Evolutionary conservation across 225 moss, liverwort and hornwort species (phyloP).

Genomic region (Lunularia cruciata): DNA sequence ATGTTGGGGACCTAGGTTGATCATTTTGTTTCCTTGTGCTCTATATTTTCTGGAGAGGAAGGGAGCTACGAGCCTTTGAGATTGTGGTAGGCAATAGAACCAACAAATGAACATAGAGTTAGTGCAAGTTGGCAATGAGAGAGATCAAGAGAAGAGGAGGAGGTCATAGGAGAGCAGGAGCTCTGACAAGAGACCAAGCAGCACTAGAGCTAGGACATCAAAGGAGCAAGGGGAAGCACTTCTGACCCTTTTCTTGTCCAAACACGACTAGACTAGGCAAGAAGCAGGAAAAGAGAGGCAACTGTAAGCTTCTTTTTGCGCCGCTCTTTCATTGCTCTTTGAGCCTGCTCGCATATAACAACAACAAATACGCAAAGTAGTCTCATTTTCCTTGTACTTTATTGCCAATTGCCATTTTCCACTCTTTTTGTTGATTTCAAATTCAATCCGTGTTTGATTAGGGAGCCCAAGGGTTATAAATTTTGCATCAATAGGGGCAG

Average conservation of each 20-base stretch:
- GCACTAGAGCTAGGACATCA: no score
- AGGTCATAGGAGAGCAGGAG: background rate
- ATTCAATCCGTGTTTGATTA: background rate
- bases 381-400: no score
- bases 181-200: background rate
- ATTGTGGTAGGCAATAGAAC: no score
- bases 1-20: no score
- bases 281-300: conserved; percentile 1
- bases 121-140: background rate
- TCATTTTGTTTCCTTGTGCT: no score
- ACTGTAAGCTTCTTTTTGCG: background rate
- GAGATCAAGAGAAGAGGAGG: background rate
- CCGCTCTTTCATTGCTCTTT: background rate
- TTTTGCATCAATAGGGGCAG: no score
- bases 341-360: background rate
- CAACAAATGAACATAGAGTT: no score
- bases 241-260: background rate
- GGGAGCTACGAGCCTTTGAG: no score
- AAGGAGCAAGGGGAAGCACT: no score
- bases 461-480: background rate
- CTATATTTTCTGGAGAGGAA: no score
- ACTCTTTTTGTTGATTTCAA: background rate
- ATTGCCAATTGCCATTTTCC: background rate
- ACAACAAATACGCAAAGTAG: no score
- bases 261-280: background rate